Evolutionary conservation across 2,329 filamentous ascomycete species (phyloP), one percentile per base, ranked within the genome.

Genomic region (Aspergillus fumigatus): DNA sequence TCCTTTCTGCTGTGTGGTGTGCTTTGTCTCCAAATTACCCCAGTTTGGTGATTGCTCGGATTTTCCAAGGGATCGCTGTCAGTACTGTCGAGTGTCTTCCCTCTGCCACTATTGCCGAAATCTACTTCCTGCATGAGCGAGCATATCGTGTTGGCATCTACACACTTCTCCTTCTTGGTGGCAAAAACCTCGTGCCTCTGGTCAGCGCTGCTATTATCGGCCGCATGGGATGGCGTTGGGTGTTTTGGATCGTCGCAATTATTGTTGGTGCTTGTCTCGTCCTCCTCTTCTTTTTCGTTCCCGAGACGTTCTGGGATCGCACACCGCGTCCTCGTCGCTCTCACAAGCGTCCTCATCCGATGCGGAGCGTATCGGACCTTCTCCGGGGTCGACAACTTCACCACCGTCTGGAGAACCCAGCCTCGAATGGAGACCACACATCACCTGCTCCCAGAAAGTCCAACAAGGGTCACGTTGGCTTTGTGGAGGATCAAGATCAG

Each of bases 261-360:
- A 78, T 96, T 9, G 88, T 92, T 35, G 90, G 80, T 0, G 83
- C 90, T 50, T 87, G 86, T 58, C 82, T 86, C 40, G 71, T 84
- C 21, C 76, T 96, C 2, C 80, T 97, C 1, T 96, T 96, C 70
- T 80, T 97, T 57, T 96, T 96, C 65, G 90, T 96, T 0, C 93
- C 93, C 0, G 93, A 97, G 75, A 96, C 92, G 0, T 97, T 96
- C 63, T 97, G 93, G 93, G 92, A 97, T 72, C 82, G 93, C 50
- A 88, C 88, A 2, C 92, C 92, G 8, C 75, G 77, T 29, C 73
- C 73, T 21, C 77, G 81, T 32, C 75, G 75, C 58, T 59, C 68
- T 10, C 62, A 60, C 32, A 75, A 75, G 64, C 69, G 74, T 53
- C 73, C 73, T 4, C 63, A 65, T 25, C 54, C 69, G 25, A 66